Percentiles rank a stretch among this genome's conserved stretches.
phyloP scores from a whole-genome alignment of 441 rosid genomes.

The Aleurites moluccanus region DNA sequence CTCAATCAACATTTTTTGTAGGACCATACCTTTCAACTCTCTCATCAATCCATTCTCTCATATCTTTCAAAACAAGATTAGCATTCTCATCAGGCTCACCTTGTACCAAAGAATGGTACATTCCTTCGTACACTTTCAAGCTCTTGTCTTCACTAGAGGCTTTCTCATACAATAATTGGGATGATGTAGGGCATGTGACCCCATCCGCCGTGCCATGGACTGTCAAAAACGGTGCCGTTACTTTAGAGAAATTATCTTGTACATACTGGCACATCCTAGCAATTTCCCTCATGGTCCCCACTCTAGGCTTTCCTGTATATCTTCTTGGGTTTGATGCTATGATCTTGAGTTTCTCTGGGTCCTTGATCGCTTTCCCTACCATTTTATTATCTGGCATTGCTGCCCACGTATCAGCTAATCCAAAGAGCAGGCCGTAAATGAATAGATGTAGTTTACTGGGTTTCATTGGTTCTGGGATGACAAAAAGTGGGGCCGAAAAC shows the following conservation, averaged over 20 bases:
- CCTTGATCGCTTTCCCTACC: slow-evolving; percentile 78
- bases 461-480: slow-evolving; percentile 80
- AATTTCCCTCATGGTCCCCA: slow-evolving; percentile 90
- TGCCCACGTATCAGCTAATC: slow-evolving; percentile 91
- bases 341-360: slow-evolving; percentile 74
- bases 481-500: slow-evolving; percentile 91
- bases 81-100: slow-evolving; percentile 88
- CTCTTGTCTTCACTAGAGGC: slow-evolving; percentile 71
- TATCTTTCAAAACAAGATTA: slow-evolving; percentile 63
- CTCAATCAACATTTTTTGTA: slow-evolving; percentile 21
- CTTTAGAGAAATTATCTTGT: slow-evolving; percentile 64
- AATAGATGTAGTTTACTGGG: slow-evolving; percentile 69
- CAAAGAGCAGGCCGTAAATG: slow-evolving; percentile 76
- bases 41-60: slow-evolving; percentile 94
- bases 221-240: slow-evolving; percentile 62
- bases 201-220: slow-evolving; percentile 81
- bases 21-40: slow-evolving; percentile 62
- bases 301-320: slow-evolving; percentile 79
- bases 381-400: slow-evolving; percentile 79
- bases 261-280: slow-evolving; percentile 62
- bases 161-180: slow-evolving; percentile 68
- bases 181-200: slow-evolving; percentile 69
- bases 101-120: slow-evolving; percentile 85
- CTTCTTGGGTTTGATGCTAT: slow-evolving; percentile 77
- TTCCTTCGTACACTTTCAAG: slow-evolving; percentile 76